Conservation (phyloP, 2,329 filamentous ascomycete genomes). For the Sporothrix schenckii region DNA sequence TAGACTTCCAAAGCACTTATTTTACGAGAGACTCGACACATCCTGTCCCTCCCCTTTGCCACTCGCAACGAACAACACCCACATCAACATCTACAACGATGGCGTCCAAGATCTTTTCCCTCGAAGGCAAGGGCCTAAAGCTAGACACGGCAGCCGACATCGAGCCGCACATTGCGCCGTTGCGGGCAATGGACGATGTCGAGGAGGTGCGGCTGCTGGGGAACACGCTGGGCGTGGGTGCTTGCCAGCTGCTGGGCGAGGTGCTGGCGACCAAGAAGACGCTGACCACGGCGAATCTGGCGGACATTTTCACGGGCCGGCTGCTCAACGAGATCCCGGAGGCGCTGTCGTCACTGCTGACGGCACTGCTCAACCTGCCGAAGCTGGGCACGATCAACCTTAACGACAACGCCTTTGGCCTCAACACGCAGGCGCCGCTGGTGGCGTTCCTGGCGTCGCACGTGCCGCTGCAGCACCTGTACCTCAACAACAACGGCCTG, state of each 20-base stretch:
- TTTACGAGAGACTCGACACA: slow-evolving; percentile 6
- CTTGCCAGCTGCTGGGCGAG: slow-evolving; percentile 81
- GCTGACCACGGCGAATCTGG: slow-evolving; percentile 82
- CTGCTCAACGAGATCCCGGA: slow-evolving; percentile 91
- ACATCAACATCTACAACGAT: slow-evolving; percentile 46
- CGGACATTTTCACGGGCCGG: slow-evolving; percentile 96
- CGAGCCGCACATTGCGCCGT: slow-evolving; percentile 76
- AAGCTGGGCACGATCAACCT: slow-evolving; percentile 90
- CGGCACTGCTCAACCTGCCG: slow-evolving; percentile 80
- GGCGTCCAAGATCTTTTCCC: slow-evolving; percentile 75
- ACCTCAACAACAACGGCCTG: slow-evolving; percentile 97
- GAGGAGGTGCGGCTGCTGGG: slow-evolving; percentile 86
- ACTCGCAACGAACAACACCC: slow-evolving; percentile 28
- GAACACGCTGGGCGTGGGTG: slow-evolving; percentile 89
- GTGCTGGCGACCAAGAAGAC: slow-evolving; percentile 83
- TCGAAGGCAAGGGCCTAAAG: slow-evolving; percentile 90
- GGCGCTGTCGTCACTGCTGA: slow-evolving; percentile 82
- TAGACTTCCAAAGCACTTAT: slow-evolving; percentile 1
- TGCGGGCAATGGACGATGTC: slow-evolving; percentile 71
- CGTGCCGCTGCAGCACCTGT: slow-evolving; percentile 86
- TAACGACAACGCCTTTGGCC: slow-evolving; percentile 96
- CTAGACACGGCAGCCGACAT: slow-evolving; percentile 87
- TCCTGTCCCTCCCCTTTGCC: background rate
- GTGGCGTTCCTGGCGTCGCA: slow-evolving; percentile 89
- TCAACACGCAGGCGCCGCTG: slow-evolving; percentile 90